Evolutionary conservation across 495 filamentous ascomycete species (phyloP), one percentile per base, ranked within the genome.

Genomic region (Thermothielavioides terrestris): DNA sequence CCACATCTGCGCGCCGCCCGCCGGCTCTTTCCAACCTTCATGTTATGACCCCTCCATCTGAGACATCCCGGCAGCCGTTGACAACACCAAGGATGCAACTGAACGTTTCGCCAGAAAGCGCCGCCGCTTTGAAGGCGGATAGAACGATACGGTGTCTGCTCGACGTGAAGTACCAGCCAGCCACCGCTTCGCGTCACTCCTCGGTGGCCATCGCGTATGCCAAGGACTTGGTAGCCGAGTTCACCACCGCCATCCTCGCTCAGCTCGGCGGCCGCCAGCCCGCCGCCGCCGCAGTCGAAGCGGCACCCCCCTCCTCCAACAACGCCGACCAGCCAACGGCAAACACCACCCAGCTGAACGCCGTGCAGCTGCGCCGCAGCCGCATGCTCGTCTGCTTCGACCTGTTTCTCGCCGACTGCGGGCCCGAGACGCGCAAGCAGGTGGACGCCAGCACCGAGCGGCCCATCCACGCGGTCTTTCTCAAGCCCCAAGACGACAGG

Each of bases 361-460:
- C 30, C 42, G 42, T 36, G 30, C 42, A 31, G 42, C 42, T 46
- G 20, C 14, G 36, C 1, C 42, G 42, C 31, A 46, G 36, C 42
- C 42, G 31, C 42, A 10, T 46, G 30, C 14, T 23, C 2, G 42
- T 36, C 42, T 46, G 42, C 18, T 46, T 46, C 42, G 42, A 35
- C 42, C 42, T 46, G 20, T 46, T 46, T 35, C 42, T 46, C 31
- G 30, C 25, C 9, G 31, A 46, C 42, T 46, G 42, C 21, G 18
- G 36, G 42, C 42, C 42, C 20, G 42, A 34, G 42, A 21, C 36
- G 30, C 42, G 22, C 36, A 30, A n/a, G 18, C 42, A n/a, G 42
- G 42, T 36, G 4, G 42, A 46, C 31, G 21, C 35, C 21, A 46
- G 42, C 30, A 7, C 36, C 9, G 42, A 23, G 26, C 42, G n/a